Conservation (phyloP, 2,329 filamentous ascomycete species). For the Ceratocystis cacaofunesta region DNA sequence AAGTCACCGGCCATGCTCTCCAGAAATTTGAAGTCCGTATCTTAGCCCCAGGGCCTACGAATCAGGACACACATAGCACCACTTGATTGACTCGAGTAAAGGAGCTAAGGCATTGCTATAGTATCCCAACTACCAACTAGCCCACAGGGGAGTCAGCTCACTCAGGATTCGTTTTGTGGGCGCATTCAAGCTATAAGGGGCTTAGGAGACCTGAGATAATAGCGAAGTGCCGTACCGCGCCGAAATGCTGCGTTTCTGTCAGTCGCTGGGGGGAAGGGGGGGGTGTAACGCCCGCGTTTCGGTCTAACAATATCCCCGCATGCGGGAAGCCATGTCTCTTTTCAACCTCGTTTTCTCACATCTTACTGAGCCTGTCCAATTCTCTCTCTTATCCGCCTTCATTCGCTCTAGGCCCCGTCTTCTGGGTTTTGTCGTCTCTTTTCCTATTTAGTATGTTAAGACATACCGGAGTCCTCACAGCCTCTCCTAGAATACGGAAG, state of each 20-base stretch:
- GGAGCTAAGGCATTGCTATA: background rate
- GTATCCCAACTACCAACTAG: background rate
- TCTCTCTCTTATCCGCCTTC: background rate
- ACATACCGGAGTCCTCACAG: background rate
- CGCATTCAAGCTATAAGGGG: background rate
- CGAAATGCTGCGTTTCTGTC: background rate
- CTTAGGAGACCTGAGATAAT: background rate
- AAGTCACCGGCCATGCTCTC: background rate
- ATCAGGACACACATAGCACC: background rate
- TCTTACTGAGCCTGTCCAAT: too few species aligned
- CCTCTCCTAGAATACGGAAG: background rate
- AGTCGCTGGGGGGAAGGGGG: background rate
- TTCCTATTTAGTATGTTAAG: background rate
- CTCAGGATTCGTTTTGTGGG: background rate
- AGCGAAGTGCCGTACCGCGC: conserved; percentile 1
- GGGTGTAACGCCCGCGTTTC: background rate
- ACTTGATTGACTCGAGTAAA: background rate
- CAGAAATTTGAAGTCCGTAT: background rate
- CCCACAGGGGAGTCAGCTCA: background rate
- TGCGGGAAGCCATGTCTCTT: background rate
- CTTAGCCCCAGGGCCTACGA: background rate
- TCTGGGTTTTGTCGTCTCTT: background rate
- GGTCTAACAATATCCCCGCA: background rate
- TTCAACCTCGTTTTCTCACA: background rate
- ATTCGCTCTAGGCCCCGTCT: background rate